phyloP scores from a whole-genome alignment of 129 eudicot genomes.

The Glebionis coronaria region DNA sequence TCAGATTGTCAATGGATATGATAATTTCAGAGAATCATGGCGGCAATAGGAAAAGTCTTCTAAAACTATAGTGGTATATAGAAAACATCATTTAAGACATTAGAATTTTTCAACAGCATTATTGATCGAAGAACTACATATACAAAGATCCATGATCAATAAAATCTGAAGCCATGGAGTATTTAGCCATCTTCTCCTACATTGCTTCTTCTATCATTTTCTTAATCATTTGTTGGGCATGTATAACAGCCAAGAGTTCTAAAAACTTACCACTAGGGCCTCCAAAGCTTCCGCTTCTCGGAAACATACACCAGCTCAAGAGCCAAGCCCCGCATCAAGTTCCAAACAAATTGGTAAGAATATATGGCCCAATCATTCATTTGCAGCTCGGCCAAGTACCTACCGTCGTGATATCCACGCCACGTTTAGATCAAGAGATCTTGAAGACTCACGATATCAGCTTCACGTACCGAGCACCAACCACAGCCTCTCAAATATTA shows the following conservation, averaged over 20 bases:
- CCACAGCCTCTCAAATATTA: constrained; percentile 17
- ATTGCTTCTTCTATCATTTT: background rate
- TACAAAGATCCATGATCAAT: background rate
- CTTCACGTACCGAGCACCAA: constrained; percentile 21
- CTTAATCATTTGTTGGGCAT: constrained; percentile 4
- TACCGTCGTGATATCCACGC: constrained; percentile 24
- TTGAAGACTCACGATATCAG: constrained; percentile 25
- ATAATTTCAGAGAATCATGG: no score
- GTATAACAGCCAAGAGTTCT: background rate
- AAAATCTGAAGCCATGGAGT: constrained; percentile 1
- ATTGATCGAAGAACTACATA: background rate
- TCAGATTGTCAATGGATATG: no score
- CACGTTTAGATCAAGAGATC: constrained; percentile 20
- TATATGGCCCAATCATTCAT: constrained; percentile 31
- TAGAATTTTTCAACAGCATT: background rate
- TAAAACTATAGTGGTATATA: no score
- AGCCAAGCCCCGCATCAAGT: constrained; percentile 14
- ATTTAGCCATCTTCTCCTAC: constrained; percentile 3
- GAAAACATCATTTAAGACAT: no score
- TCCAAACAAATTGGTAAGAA: constrained; percentile 15
- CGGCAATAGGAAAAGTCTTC: no score
- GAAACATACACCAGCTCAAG: constrained; percentile 33
- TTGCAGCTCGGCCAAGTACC: constrained; percentile 28
- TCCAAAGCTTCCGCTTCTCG: constrained; percentile 31
- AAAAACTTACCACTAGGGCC: constrained; percentile 40